phyloP scores from a whole-genome alignment of 345 rosid species.

The Mallotus nudiflorus region DNA sequence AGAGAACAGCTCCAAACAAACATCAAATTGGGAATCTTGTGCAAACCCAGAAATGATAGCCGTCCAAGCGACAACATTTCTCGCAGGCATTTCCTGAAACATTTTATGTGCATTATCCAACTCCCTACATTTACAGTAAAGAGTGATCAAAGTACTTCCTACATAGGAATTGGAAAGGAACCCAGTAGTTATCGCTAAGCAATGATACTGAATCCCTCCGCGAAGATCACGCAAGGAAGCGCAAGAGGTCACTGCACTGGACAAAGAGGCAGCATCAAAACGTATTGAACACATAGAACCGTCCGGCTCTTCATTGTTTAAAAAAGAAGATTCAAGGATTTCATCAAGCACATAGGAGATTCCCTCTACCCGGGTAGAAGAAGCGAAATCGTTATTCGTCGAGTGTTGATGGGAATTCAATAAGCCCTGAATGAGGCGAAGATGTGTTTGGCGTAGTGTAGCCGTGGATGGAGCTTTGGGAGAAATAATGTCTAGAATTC shows the following conservation, averaged over 20 bases:
- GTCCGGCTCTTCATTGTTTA: constrained; percentile 22
- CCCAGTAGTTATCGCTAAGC: constrained; percentile 57
- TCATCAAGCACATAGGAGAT: no score
- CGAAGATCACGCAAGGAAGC: constrained; percentile 46
- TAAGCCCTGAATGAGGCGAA: constrained; percentile 57
- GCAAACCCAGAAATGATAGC: constrained; percentile 80
- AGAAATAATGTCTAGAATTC: constrained; percentile 49
- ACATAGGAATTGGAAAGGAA: constrained; percentile 57
- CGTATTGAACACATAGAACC: constrained; percentile 15
- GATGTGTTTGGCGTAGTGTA: constrained; percentile 35
- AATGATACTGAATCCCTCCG: constrained; percentile 61
- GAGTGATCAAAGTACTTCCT: constrained; percentile 62
- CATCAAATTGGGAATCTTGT: constrained; percentile 60
- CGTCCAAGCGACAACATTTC: constrained; percentile 83
- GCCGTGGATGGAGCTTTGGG: constrained; percentile 23
- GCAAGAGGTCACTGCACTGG: constrained; percentile 59
- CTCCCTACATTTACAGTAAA: constrained; percentile 53
- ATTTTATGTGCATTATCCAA: constrained; percentile 43
- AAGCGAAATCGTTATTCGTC: no score
- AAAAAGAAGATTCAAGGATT: constrained; percentile 27
- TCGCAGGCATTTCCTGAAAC: constrained; percentile 83
- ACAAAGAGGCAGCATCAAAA: constrained; percentile 49
- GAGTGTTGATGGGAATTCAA: constrained; percentile 30
- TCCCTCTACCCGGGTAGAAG: no score
- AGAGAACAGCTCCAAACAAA: constrained; percentile 57